Evolutionary conservation across 1,139 yeast genomes (phyloP), one percentile per base, ranked within the genome.

Genomic region (Candida pseudoviswanathii): DNA sequence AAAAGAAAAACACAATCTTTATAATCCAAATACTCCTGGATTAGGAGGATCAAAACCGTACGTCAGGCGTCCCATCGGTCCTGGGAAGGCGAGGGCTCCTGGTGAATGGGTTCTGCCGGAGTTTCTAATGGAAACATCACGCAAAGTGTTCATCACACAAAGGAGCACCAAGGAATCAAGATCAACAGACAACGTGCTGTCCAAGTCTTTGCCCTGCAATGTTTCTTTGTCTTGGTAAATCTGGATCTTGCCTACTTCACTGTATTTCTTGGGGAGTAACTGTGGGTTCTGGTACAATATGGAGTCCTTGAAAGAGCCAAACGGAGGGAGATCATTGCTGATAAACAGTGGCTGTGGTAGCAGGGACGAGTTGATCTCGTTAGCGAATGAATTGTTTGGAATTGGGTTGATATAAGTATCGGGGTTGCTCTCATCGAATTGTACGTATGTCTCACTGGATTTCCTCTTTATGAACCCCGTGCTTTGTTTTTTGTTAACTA

Each of bases 271-370:
- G 10, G 78, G 78, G 2, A 72, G 50, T 1, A 68, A 41, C 26
- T 45, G 37, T 5, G 58, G 50, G 25, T 52, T 43, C 11, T 51
- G 49, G 47, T 66, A 67, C n/a, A 60, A 47, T n/a, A 64, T 44
- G 0, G 70, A 55, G 50, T 74, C 77, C 45, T 61, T 64, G 45
- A 67, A 70, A 2, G 58, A 54, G 1, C 78, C 79, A 60, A 76
- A 75, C 1, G 80, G 80, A 0, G 80, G 81, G 45, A 67, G 52
- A 27, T 67, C 59, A 50, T 63, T 60, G 16, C 77, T 71, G 10
- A 71, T 61, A 51, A 64, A 69, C 44, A 51, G 34, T 11, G 45
- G 32, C 5, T 24, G 30, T 4, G 47, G 25, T 6, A 36, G 26
- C 27, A 40, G 42, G 7, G 27, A 25, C 5, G 33, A 25, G 30